A percentile compares a stretch with the other conserved stretches of the same genome.
phyloP scores from a whole-genome alignment of 345 rosid species.

The Heritiera fomes region DNA sequence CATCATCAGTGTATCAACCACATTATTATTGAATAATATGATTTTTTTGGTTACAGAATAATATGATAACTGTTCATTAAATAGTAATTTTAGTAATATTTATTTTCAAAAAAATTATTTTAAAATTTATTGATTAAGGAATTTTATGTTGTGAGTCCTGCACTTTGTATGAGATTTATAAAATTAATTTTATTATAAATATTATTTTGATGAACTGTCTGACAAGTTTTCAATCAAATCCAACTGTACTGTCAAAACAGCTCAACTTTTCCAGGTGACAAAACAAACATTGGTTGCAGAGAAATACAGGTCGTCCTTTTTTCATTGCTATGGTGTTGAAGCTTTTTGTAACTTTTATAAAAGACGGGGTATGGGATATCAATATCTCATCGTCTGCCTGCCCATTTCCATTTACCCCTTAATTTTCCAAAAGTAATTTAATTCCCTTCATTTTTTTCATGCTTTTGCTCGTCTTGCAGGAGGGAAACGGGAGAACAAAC shows the following conservation, averaged over 20 bases:
- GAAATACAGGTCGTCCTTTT: not conserved
- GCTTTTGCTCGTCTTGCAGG: not conserved
- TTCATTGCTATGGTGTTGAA: not conserved
- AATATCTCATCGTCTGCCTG: conserved; percentile 21
- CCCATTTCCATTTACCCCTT: conserved; percentile 20
- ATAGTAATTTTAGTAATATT: too few relatives aligned
- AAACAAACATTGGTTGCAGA: not conserved
- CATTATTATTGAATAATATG: too few relatives aligned
- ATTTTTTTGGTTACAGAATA: too few relatives aligned
- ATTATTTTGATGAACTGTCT: not conserved
- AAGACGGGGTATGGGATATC: not conserved
- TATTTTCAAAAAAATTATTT: too few relatives aligned
- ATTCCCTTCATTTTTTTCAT: not conserved
- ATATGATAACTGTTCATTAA: too few relatives aligned
- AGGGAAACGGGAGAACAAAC: not conserved
- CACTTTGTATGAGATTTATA: too few relatives aligned
- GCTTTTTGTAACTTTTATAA: not conserved
- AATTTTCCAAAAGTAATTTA: too few relatives aligned
- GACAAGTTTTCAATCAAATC: conserved; percentile 7
- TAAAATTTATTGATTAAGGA: too few relatives aligned
- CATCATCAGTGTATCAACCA: too few relatives aligned
- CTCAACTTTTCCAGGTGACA: conserved; percentile 1
- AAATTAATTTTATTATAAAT: too few relatives aligned
- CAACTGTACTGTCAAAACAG: conserved; percentile 11
- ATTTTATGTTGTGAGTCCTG: too few relatives aligned